These are phyloP conservation scores for Polyplosphaeria fusca DNA, from an alignment of 495 filamentous ascomycete species.

Conservation along the genomic window DNA sequence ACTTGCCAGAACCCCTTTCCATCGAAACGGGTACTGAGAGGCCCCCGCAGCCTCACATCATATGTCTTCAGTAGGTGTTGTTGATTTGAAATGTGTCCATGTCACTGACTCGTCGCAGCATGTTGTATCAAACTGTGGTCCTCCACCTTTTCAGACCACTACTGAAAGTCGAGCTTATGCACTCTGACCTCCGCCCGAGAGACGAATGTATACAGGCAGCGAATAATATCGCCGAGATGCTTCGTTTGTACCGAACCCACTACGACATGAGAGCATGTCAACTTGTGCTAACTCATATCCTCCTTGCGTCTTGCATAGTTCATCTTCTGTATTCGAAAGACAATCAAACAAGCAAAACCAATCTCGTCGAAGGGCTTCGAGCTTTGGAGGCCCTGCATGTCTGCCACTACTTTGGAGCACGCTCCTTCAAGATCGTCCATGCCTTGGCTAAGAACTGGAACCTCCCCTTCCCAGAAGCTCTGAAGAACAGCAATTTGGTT, in stretches of 20 bases:
- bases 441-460: slow-evolving; percentile 57
- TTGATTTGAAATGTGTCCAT: background rate
- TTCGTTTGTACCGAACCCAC: slow-evolving; percentile 56
- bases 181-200: slow-evolving; percentile 57
- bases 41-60: slow-evolving; percentile 57
- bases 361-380: slow-evolving; percentile 40
- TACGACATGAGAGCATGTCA: slow-evolving; percentile 58
- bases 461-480: slow-evolving; percentile 41
- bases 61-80: slow-evolving; percentile 59
- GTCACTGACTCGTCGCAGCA: slow-evolving; percentile 45
- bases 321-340: slow-evolving; percentile 48
- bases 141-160: slow-evolving; percentile 64
- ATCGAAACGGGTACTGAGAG: slow-evolving; percentile 48
- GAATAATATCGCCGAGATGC: slow-evolving; percentile 57
- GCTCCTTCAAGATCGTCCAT: slow-evolving; percentile 56
- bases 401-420: slow-evolving; percentile 58
- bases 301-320: slow-evolving; percentile 57
- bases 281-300: slow-evolving; percentile 58
- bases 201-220: slow-evolving; percentile 61
- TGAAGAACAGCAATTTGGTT: slow-evolving; percentile 13
- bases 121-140: slow-evolving; percentile 64
- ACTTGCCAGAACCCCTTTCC: slow-evolving; percentile 56
- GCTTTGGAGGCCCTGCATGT: slow-evolving; percentile 56
- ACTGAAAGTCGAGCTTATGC: slow-evolving; percentile 57
- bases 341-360: slow-evolving; percentile 7